phyloP scores from a whole-genome alignment of 2,329 filamentous ascomycete species.

The Coniochaeta sp. region DNA sequence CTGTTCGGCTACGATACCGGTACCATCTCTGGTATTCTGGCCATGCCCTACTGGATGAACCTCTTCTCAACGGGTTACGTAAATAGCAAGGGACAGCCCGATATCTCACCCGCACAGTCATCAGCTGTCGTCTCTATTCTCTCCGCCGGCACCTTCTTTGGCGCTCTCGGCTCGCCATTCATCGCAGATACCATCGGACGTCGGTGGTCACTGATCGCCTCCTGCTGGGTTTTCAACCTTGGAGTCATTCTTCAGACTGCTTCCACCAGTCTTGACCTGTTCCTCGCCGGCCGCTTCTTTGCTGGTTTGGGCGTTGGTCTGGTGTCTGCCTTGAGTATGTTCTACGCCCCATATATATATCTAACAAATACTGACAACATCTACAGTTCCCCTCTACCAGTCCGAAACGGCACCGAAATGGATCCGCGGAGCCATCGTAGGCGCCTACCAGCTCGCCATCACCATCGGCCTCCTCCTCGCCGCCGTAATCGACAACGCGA shows the following conservation, averaged over 20 bases:
- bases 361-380: slow-evolving; percentile 9
- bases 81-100: slow-evolving; percentile 32
- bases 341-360: not conserved
- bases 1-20: slow-evolving; percentile 46
- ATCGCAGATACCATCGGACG: slow-evolving; percentile 61
- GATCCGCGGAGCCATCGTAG: slow-evolving; percentile 66
- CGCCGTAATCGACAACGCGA: slow-evolving; percentile 59
- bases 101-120: slow-evolving; percentile 46
- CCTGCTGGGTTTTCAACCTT: slow-evolving; percentile 57
- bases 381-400: slow-evolving; percentile 60
- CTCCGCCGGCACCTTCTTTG: slow-evolving; percentile 71
- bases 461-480: slow-evolving; percentile 63
- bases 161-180: slow-evolving; percentile 54
- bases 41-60: slow-evolving; percentile 46
- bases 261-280: slow-evolving; percentile 52
- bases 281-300: slow-evolving; percentile 66
- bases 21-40: slow-evolving; percentile 52
- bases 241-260: slow-evolving; percentile 62
- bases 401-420: slow-evolving; percentile 66
- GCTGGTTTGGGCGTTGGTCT: slow-evolving; percentile 69
- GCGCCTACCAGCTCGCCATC: slow-evolving; percentile 63
- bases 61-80: slow-evolving; percentile 46
- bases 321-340: slow-evolving; percentile 57
- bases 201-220: slow-evolving; percentile 53
- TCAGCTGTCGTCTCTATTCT: slow-evolving; percentile 68